Conservation (phyloP, 2,329 filamentous ascomycete genomes). For the Verticillium albo-atrum region DNA sequence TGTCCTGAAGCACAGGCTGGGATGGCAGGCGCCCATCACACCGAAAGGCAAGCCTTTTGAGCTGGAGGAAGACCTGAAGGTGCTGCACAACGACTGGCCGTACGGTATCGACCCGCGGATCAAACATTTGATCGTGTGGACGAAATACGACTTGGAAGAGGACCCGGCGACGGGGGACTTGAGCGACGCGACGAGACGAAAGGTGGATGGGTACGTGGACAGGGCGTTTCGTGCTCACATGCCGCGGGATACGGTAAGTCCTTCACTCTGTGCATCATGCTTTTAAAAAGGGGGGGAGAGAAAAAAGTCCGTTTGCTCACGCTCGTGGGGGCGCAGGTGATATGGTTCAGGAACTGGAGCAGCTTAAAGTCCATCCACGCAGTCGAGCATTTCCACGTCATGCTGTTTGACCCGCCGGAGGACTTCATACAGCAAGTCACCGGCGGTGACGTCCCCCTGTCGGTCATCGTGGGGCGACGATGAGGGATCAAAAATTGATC, state of each 20-base stretch:
- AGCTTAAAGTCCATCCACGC: slow-evolving; percentile 79
- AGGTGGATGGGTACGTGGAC: slow-evolving; percentile 69
- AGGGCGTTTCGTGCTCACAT: slow-evolving; percentile 57
- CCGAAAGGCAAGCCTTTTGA: slow-evolving; percentile 13
- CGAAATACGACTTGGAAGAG: slow-evolving; percentile 76
- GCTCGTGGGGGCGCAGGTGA: slow-evolving; percentile 13
- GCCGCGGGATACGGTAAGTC: slow-evolving; percentile 46
- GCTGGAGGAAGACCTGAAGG: slow-evolving; percentile 55
- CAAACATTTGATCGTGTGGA: slow-evolving; percentile 87
- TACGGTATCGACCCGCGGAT: slow-evolving; percentile 78
- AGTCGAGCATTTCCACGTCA: slow-evolving; percentile 92
- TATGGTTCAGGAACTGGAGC: slow-evolving; percentile 90
- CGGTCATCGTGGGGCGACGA: slow-evolving; percentile 29
- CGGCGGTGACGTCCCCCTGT: slow-evolving; percentile 65
- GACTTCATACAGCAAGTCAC: slow-evolving; percentile 69
- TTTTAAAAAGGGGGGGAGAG: too few species aligned
- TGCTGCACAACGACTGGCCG: slow-evolving; percentile 90
- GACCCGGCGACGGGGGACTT: slow-evolving; percentile 62
- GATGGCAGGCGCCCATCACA: slow-evolving; percentile 53
- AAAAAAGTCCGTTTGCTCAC: background rate
- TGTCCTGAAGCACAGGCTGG: slow-evolving; percentile 64
- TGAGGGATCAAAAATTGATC: background rate
- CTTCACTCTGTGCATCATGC: slow-evolving; percentile 1
- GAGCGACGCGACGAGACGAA: slow-evolving; percentile 54
- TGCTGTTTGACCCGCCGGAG: slow-evolving; percentile 74